phyloP scores from a whole-genome alignment of 228 moss, liverwort and hornwort species.

The Sphagnum fallax region DNA sequence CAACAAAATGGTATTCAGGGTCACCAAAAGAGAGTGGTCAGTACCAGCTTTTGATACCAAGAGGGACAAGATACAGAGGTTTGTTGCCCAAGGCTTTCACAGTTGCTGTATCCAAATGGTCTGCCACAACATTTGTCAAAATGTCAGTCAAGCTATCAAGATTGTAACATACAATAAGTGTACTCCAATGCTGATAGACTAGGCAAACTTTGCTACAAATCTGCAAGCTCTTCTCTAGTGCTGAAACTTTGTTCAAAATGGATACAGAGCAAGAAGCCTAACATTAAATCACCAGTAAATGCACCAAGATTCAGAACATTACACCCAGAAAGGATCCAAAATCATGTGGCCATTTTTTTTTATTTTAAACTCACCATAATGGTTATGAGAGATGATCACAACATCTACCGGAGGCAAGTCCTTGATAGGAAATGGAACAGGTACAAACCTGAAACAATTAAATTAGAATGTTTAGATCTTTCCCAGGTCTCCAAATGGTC shows the following conservation, averaged over 20 bases:
- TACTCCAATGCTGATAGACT: too few species aligned
- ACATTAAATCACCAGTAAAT: not conserved
- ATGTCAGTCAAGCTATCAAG: not conserved
- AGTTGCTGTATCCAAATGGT: conserved; percentile 60
- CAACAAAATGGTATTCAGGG: too few species aligned
- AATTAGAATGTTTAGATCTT: not conserved
- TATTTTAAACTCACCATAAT: conserved; percentile 23
- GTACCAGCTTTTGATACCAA: conserved; percentile 72
- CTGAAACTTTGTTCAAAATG: not conserved
- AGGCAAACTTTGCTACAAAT: too few species aligned
- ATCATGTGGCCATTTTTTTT: too few species aligned
- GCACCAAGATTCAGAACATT: too few species aligned
- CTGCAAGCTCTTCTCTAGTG: not conserved
- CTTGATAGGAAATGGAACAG: conserved; percentile 37
- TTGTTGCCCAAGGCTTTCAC: conserved; percentile 67
- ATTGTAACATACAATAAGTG: too few species aligned
- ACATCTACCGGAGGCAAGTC: conserved; percentile 40
- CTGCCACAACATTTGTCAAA: conserved; percentile 19
- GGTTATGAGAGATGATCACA: conserved; percentile 48
- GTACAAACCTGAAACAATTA: conserved; percentile 25
- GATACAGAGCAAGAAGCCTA: not conserved
- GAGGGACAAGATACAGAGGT: conserved; percentile 73
- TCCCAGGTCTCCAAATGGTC: not conserved
- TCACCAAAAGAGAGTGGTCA: not conserved
- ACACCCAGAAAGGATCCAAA: too few species aligned